Conservation (phyloP, 2,329 filamentous ascomycete genomes). For the Aspergillus spinulosporus region DNA sequence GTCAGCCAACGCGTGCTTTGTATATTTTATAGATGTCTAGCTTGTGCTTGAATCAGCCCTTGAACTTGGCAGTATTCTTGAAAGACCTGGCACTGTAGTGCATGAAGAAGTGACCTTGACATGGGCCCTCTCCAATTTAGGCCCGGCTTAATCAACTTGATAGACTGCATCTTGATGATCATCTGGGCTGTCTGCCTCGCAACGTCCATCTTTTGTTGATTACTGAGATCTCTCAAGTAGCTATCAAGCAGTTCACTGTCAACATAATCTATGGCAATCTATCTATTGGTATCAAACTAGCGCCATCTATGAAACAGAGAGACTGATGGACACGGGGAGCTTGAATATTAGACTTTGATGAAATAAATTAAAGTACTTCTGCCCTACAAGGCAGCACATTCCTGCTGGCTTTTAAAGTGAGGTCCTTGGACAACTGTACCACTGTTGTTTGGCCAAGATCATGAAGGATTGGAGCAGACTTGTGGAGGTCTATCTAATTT, state of each 20-base stretch:
- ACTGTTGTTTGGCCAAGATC: slow-evolving; percentile 23
- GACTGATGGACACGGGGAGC: slow-evolving; percentile 26
- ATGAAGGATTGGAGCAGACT: slow-evolving; percentile 23
- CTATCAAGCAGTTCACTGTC: slow-evolving; percentile 26
- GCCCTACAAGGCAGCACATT: slow-evolving; percentile 26
- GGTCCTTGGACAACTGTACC: slow-evolving; percentile 25
- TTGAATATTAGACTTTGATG: slow-evolving; percentile 23
- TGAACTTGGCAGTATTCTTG: slow-evolving; percentile 18
- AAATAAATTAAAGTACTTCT: slow-evolving; percentile 22
- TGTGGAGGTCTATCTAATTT: slow-evolving; percentile 13
- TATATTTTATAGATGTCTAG: slow-evolving; percentile 24
- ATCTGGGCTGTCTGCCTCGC: slow-evolving; percentile 24
- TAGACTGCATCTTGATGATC: slow-evolving; percentile 25
- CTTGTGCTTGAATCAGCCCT: slow-evolving; percentile 32
- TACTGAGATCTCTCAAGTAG: slow-evolving; percentile 23
- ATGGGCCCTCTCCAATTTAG: slow-evolving; percentile 23
- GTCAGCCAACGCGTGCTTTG: slow-evolving; percentile 17
- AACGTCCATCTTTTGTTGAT: slow-evolving; percentile 12
- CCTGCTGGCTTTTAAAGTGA: slow-evolving; percentile 27
- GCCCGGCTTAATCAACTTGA: slow-evolving; percentile 20
- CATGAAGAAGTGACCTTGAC: slow-evolving; percentile 25
- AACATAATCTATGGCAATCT: slow-evolving; percentile 34
- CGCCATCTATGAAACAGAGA: slow-evolving; percentile 23
- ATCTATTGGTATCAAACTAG: slow-evolving; percentile 25
- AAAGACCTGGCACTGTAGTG: slow-evolving; percentile 28